Conservation (phyloP, 2,329 filamentous ascomycete genomes). For the Clarireedia paspali region DNA sequence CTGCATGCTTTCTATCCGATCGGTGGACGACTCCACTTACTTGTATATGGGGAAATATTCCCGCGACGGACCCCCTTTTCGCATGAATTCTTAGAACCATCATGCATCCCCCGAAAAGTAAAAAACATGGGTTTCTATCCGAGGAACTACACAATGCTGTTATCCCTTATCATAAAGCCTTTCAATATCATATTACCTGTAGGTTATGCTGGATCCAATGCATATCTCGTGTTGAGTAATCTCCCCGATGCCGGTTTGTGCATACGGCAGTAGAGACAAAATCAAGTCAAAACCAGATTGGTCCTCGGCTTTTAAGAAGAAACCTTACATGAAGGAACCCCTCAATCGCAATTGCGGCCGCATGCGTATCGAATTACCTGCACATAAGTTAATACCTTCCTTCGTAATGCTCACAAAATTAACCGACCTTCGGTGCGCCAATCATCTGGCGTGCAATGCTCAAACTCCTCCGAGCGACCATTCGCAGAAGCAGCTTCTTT, state of each 20-base stretch:
- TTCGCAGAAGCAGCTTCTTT: background rate
- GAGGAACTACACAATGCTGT: too few relatives aligned
- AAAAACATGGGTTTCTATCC: background rate
- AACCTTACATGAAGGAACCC: background rate
- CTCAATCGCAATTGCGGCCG: constrained; percentile 1
- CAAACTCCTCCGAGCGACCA: background rate
- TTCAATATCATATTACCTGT: too few relatives aligned
- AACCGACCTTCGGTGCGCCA: background rate
- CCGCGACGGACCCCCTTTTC: background rate
- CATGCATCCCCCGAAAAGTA: background rate
- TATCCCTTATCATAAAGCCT: too few relatives aligned
- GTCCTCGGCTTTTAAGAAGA: background rate
- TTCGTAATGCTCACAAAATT: background rate
- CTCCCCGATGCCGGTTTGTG: background rate
- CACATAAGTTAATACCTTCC: background rate
- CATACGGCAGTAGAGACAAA: background rate
- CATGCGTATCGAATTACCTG: constrained; percentile 1
- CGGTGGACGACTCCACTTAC: background rate
- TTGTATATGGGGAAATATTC: constrained; percentile 3
- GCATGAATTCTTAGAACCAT: background rate
- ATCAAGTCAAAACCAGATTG: background rate
- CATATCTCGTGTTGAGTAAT: background rate
- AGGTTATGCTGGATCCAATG: too few relatives aligned
- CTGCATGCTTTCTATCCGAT: background rate
- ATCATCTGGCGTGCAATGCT: background rate